phyloP scores from a whole-genome alignment of 306 rosid genomes.

The Cicer bijugum region DNA sequence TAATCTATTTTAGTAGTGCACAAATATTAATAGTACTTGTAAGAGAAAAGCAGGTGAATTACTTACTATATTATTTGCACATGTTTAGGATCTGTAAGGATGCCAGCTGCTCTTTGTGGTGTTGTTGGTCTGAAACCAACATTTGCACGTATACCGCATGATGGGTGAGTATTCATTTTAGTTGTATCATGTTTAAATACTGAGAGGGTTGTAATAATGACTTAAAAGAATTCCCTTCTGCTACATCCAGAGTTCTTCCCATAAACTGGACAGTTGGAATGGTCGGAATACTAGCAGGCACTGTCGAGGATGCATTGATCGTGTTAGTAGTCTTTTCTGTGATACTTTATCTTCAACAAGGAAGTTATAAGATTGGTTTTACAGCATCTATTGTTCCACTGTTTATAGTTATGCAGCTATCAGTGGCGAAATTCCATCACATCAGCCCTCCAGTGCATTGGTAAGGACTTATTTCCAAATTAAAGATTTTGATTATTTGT shows the following conservation, averaged over 20 bases:
- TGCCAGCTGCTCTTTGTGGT: slow-evolving; percentile 98
- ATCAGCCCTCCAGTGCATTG: slow-evolving; percentile 33
- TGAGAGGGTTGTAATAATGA: slow-evolving; percentile 32
- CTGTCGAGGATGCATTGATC: slow-evolving; percentile 77
- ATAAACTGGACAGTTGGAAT: slow-evolving; percentile 94
- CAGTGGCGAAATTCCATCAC: slow-evolving; percentile 57
- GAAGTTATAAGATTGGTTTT: slow-evolving; percentile 35
- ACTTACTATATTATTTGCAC: slow-evolving; percentile 39
- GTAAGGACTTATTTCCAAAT: slow-evolving; percentile 51
- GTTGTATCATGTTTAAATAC: slow-evolving; percentile 33
- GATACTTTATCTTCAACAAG: slow-evolving; percentile 32
- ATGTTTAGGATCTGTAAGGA: slow-evolving; percentile 81
- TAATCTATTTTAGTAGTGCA: slow-evolving; percentile 10
- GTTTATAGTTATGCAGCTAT: slow-evolving; percentile 78
- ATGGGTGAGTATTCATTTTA: slow-evolving; percentile 60
- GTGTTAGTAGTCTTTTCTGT: slow-evolving; percentile 58
- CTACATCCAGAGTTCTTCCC: slow-evolving; percentile 78
- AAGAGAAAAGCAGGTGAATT: slow-evolving; percentile 19
- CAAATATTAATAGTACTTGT: slow-evolving; percentile 4
- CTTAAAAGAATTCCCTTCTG: slow-evolving; percentile 31
- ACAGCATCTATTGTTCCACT: slow-evolving; percentile 33
- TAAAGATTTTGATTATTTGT: slow-evolving; percentile 20
- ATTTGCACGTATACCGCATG: slow-evolving; percentile 77
- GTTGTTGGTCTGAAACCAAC: slow-evolving; percentile 91
- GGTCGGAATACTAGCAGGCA: slow-evolving; percentile 91